Base-by-base conservation (phyloP, 768 basidiomycete species). In the Tephrocybe sp. region DNA sequence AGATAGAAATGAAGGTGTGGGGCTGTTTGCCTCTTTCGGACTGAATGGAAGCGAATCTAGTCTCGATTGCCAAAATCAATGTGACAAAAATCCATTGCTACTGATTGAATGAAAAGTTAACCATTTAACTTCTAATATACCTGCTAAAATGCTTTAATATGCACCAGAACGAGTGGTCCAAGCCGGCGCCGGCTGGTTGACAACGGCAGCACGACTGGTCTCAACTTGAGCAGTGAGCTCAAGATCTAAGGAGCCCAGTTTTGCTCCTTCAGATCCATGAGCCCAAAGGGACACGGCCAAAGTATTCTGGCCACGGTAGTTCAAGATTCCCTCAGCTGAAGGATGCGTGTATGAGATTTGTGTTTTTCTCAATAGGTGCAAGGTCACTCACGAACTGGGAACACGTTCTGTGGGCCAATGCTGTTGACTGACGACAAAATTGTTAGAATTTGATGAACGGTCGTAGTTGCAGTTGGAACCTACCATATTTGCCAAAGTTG, bases 271-370 rank as follows among this genome's bases (percentile, higher is more conserved):
- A 10, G 60, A 44, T 12, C 58, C 72, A 9, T 64, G 62, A 14
- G 76, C 74, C 77, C 78, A 78, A 6, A 79, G 62, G 14, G 77
- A 78, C 10, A 78, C 63, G 4, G 73, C 76, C 7, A 79, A 63
- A 3, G 77, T 78, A 53, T 79, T 78, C 11, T 30, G 51, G 16
- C 78, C 76, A 16, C 72, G 67, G 49, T 79, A 77, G 42, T 79
- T 72, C 38, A 79, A 49, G 48, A 79, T 77, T 20, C 77, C 78
- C 67, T 79, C 73, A 4, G 78, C 76, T 76, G 47, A 17, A 31
- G 16, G 10, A 32, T 31, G 23, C 11, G 7, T 45, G 20, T 40
- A 8, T 51, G 34, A 32, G 6, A 8, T 38, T 19, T 13, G 36
- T 51, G 4, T 11, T 16, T 47, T 20, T 6, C 19, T 31, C 11